Conservation (phyloP, 1,284 basidiomycete species). For the Ganoderma sinense region DNA sequence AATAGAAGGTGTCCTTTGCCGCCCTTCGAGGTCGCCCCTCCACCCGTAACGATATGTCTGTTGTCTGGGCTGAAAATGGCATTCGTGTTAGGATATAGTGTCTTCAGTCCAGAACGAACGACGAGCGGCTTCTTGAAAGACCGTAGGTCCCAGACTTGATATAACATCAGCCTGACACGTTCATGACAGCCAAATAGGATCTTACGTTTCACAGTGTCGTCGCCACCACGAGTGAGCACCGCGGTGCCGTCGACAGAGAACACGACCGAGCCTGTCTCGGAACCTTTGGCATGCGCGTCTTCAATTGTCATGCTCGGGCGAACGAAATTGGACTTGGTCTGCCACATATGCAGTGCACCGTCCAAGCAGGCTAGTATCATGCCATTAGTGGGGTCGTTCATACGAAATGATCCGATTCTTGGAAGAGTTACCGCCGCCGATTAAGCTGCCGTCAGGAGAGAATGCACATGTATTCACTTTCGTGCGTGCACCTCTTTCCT, state of each 20-base stretch:
- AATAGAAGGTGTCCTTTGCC: slow-evolving; percentile 79
- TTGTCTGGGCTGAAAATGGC: slow-evolving; percentile 94
- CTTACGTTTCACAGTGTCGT: slow-evolving; percentile 94
- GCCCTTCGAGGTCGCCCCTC: slow-evolving; percentile 68
- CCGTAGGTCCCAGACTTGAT: slow-evolving; percentile 91
- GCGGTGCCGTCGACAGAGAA: slow-evolving; percentile 88
- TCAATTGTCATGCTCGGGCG: slow-evolving; percentile 88
- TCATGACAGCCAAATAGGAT: slow-evolving; percentile 31
- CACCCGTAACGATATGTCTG: slow-evolving; percentile 85
- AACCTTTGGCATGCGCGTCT: slow-evolving; percentile 84
- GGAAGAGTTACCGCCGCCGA: slow-evolving; percentile 78
- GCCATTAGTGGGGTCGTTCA: slow-evolving; percentile 10
- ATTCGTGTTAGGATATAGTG: slow-evolving; percentile 90
- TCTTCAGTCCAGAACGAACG: slow-evolving; percentile 69
- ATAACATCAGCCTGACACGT: slow-evolving; percentile 13
- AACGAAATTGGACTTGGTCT: slow-evolving; percentile 90
- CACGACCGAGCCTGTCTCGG: slow-evolving; percentile 84
- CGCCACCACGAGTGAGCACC: slow-evolving; percentile 88
- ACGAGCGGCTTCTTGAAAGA: slow-evolving; percentile 88
- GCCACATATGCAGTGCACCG: slow-evolving; percentile 94
- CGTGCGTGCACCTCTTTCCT: slow-evolving; percentile 94
- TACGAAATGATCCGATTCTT: neutral
- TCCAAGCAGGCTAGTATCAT: slow-evolving; percentile 77
- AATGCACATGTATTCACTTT: slow-evolving; percentile 91
- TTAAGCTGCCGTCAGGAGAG: slow-evolving; percentile 84